These are phyloP conservation scores for Bifiguratus adelaidae DNA, from an alignment of 192 early-diverging fungal genomes.

Conservation along the genomic window DNA sequence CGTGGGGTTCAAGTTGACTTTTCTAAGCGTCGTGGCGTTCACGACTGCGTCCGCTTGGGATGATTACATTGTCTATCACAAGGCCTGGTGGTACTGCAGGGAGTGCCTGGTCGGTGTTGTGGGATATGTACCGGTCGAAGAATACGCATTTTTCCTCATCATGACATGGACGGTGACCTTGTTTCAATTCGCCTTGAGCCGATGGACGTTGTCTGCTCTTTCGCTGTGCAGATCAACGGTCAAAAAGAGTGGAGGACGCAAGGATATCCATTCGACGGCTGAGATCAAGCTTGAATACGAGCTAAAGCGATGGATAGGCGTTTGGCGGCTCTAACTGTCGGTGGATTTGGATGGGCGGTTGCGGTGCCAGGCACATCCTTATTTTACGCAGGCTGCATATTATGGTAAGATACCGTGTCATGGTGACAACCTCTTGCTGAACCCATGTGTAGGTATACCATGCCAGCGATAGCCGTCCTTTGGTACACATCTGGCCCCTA, in stretches of 20 bases:
- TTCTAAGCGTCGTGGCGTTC: constrained; percentile 22
- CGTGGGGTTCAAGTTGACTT: constrained; percentile 17
- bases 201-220: too few species aligned
- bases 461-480: constrained; percentile 31
- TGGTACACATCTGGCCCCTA: constrained; percentile 36
- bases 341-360: too few species aligned
- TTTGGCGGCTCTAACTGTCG: too few species aligned
- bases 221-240: too few species aligned
- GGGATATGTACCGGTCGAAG: constrained; percentile 47
- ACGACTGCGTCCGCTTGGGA: constrained; percentile 42
- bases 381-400: constrained; percentile 35
- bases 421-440: too few species aligned
- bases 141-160: constrained; percentile 46
- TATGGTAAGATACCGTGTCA: too few species aligned
- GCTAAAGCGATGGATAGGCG: too few species aligned
- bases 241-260: too few species aligned
- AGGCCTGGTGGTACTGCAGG: constrained; percentile 37
- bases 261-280: too few species aligned
- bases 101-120: constrained; percentile 34
- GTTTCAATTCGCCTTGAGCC: too few species aligned
- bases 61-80: constrained; percentile 40
- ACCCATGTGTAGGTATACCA: too few species aligned
- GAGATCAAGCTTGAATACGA: too few species aligned
- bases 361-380: constrained; percentile 17
- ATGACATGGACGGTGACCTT: constrained; percentile 32